phyloP scores from a whole-genome alignment of 139 green algal genomes.

The Bryopsis sp. region DNA sequence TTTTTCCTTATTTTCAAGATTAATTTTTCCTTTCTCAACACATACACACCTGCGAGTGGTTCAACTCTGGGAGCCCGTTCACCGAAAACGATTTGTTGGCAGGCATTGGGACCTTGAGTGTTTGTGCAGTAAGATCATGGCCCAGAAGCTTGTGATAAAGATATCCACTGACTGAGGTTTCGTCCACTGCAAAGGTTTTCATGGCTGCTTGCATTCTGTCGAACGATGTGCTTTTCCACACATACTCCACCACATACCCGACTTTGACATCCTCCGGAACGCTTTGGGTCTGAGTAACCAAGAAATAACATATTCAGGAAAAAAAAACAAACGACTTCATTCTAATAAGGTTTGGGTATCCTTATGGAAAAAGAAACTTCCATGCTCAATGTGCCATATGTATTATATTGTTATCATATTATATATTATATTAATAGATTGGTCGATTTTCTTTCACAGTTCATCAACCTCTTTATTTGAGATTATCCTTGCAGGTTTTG shows the following conservation, averaged over 20 bases:
- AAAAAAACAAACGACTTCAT: too few relatives aligned
- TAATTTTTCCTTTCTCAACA: too few relatives aligned
- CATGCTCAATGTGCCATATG: too few relatives aligned
- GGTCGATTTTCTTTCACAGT: too few relatives aligned
- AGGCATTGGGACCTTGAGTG: slow-evolving; percentile 36
- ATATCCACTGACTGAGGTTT: slow-evolving; percentile 32
- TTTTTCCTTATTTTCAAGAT: too few relatives aligned
- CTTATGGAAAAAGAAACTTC: too few relatives aligned
- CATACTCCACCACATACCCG: slow-evolving; percentile 83
- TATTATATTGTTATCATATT: too few relatives aligned
- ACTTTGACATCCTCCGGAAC: slow-evolving; percentile 60
- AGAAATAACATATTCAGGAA: not conserved
- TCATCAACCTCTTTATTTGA: too few relatives aligned
- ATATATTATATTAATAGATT: too few relatives aligned
- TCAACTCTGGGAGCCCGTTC: slow-evolving; percentile 86
- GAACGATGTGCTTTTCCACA: slow-evolving; percentile 88
- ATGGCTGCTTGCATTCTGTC: slow-evolving; percentile 87
- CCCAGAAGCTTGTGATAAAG: slow-evolving; percentile 78
- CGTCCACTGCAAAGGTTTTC: slow-evolving; percentile 53
- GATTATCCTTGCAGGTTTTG: too few relatives aligned
- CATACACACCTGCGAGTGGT: slow-evolving; percentile 78
- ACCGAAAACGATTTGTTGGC: slow-evolving; percentile 54
- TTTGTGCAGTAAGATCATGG: slow-evolving; percentile 48
- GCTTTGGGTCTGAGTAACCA: slow-evolving; percentile 17
- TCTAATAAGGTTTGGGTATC: too few relatives aligned